Percentiles rank a stretch among this genome's conserved stretches.
phyloP scores from a whole-genome alignment of 73 alveolate species.

The Loxodes magnus region DNA sequence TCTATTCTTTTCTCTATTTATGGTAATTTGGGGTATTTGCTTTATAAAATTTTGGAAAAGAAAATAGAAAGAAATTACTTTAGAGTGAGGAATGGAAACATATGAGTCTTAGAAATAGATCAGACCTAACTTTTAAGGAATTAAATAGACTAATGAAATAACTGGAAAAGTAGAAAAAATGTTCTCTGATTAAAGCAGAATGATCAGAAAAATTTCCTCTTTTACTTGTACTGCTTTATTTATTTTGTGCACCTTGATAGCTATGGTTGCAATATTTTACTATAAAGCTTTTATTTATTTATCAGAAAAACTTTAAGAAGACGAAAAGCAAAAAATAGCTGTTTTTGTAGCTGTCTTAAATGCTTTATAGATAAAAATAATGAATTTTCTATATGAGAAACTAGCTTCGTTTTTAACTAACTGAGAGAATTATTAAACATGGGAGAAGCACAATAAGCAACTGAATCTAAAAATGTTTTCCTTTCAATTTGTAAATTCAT shows the following conservation, averaged over 20 bases:
- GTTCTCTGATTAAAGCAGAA: conserved; percentile 13
- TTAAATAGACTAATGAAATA: no score
- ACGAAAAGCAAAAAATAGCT: conserved; percentile 5
- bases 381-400: conserved; percentile 24
- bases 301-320: not conserved
- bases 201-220: conserved; percentile 14
- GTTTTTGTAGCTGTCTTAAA: conserved; percentile 21
- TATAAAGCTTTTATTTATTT: conserved; percentile 15
- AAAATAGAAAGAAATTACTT: conserved; percentile 22
- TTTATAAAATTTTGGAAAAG: conserved; percentile 51
- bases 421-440: conserved; percentile 45
- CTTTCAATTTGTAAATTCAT: conserved; percentile 42
- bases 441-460: conserved; percentile 26
- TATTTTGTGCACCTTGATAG: conserved; percentile 27
- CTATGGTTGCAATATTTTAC: conserved; percentile 18
- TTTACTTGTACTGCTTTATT: conserved; percentile 20
- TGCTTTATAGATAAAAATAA: conserved; percentile 30
- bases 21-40: conserved; percentile 27
- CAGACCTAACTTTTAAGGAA: conserved; percentile 39
- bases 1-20: not conserved
- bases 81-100: conserved; percentile 43
- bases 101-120: conserved; percentile 40
- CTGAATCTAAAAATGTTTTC: conserved; percentile 28
- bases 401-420: conserved; percentile 23
- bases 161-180: conserved; percentile 30